Evolutionary conservation across 495 filamentous ascomycete genomes (phyloP).

Genomic region (Xylaria scruposa): DNA sequence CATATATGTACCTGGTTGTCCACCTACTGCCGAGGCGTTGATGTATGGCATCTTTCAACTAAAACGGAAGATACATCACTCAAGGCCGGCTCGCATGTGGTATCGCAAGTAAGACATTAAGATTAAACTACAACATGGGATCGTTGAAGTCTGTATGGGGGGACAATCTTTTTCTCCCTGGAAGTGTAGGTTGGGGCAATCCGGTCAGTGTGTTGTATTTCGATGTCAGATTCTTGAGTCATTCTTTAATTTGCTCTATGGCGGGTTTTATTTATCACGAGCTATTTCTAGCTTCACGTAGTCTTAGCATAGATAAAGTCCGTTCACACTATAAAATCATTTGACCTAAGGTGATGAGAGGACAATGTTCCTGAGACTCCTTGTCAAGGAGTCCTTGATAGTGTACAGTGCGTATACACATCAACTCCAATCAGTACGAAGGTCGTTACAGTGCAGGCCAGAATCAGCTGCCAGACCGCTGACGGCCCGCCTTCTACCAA

Average conservation of each 20-base stretch:
- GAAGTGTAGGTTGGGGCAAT: neutral
- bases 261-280: neutral
- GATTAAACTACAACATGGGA: neutral
- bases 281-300: neutral
- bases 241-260: neutral
- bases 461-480: no score
- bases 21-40: slow-evolving; percentile 86
- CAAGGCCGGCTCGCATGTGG: slow-evolving; percentile 73
- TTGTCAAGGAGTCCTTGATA: neutral
- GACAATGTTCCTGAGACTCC: neutral
- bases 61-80: slow-evolving; percentile 84
- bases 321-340: neutral
- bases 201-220: neutral
- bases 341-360: no score
- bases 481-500: no score
- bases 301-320: neutral
- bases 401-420: neutral
- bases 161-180: neutral
- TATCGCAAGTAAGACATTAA: slow-evolving; percentile 55
- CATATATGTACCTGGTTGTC: slow-evolving; percentile 91
- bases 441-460: no score
- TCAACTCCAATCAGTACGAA: no score
- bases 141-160: neutral
- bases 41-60: slow-evolving; percentile 87
- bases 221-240: neutral